A percentile compares a stretch with the other conserved stretches of the same genome.
Conservation (phyloP, 371 early-diverging fungal genomes). For the Coemansia sp. region DNA sequence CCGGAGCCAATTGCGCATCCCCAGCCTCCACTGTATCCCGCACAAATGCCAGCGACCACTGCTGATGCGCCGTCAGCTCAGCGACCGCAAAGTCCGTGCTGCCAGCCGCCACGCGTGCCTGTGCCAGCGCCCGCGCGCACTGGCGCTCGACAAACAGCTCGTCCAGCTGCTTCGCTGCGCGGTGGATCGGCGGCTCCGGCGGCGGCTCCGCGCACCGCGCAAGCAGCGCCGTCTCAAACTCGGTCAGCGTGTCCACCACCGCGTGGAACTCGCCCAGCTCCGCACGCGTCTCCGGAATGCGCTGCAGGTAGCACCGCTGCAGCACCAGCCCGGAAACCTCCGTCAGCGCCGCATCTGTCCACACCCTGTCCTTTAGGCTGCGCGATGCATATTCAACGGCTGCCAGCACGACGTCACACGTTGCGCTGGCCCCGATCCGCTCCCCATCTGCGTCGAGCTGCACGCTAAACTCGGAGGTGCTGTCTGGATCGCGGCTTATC, state of each 20-base stretch:
- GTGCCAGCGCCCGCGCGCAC: conserved; percentile 15
- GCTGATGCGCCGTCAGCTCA: conserved; percentile 14
- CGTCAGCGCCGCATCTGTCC: conserved; percentile 1
- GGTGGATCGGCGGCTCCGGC: conserved; percentile 13
- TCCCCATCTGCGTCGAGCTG: neutral
- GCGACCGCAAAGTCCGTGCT: conserved; percentile 10
- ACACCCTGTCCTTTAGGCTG: neutral
- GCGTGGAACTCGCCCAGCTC: conserved; percentile 11
- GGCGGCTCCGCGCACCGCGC: conserved; percentile 1
- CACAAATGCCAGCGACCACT: conserved; percentile 14
- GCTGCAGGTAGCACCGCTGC: conserved; percentile 26
- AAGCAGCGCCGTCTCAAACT: conserved; percentile 18
- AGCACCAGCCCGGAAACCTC: conserved; percentile 15
- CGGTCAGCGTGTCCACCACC: conserved; percentile 4
- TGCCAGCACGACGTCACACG: neutral
- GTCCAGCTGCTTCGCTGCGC: conserved; percentile 12
- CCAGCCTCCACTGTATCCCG: neutral
- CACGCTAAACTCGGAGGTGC: conserved; percentile 1
- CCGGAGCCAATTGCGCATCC: neutral
- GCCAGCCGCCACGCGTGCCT: conserved; percentile 18
- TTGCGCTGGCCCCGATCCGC: neutral
- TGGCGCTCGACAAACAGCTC: conserved; percentile 20
- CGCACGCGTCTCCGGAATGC: conserved; percentile 17
- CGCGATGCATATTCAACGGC: neutral
- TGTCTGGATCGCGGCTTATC: neutral